These are phyloP conservation scores for Aspergillus sp. DNA, from an alignment of 2,329 filamentous ascomycete genomes.

Conservation along the genomic window DNA sequence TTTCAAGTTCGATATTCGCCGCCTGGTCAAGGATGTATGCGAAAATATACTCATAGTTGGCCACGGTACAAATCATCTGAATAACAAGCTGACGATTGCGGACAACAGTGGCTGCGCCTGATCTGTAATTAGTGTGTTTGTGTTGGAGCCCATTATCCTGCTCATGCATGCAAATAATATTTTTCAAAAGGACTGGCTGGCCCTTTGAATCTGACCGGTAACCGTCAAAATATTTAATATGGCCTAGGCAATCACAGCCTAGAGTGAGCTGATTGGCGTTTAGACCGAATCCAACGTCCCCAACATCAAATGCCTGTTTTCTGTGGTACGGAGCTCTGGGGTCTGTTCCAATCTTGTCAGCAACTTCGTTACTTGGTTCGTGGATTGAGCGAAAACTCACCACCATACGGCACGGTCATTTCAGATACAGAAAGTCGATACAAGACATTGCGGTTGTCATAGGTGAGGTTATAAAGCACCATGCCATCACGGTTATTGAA, in stretches of 20 bases:
- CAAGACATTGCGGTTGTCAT: constrained; percentile 64
- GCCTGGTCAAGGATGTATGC: constrained; percentile 72
- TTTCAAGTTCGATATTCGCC: constrained; percentile 65
- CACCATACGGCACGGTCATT: constrained; percentile 57
- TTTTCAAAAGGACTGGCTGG: constrained; percentile 59
- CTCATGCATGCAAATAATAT: constrained; percentile 69
- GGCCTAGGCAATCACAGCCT: constrained; percentile 69
- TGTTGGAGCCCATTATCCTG: constrained; percentile 68
- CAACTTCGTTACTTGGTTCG: background rate
- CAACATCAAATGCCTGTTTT: constrained; percentile 70
- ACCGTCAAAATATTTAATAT: constrained; percentile 66
- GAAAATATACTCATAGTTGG: constrained; percentile 73
- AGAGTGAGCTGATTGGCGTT: constrained; percentile 70
- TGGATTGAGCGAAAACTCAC: constrained; percentile 19
- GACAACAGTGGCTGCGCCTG: constrained; percentile 61
- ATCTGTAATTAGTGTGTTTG: constrained; percentile 73
- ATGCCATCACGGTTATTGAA: constrained; percentile 66
- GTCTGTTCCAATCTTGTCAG: constrained; percentile 48
- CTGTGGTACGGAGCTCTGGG: constrained; percentile 67
- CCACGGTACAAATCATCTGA: constrained; percentile 69
- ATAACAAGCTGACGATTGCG: constrained; percentile 66
- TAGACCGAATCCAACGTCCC: constrained; percentile 65
- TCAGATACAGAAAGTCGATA: constrained; percentile 67
- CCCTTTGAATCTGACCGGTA: constrained; percentile 62
- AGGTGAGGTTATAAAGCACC: constrained; percentile 66